Evolutionary conservation across 306 rosid genomes (phyloP).

Genomic region (Phaseolus lunatus): DNA sequence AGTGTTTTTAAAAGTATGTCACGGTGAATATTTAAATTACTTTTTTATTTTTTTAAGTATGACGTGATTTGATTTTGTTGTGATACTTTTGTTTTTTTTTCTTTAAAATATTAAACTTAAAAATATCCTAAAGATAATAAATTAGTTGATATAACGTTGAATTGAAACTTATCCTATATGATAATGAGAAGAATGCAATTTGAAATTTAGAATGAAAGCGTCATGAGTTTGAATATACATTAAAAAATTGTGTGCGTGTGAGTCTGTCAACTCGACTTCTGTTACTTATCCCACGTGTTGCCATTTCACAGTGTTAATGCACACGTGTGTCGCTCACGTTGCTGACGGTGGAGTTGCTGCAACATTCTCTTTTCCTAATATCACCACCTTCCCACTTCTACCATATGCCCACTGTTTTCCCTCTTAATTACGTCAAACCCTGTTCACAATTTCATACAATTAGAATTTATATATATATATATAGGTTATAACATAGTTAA

Average conservation of each 20-base stretch:
- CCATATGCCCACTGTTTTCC: not conserved
- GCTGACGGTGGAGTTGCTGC: not conserved
- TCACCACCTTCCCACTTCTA: not conserved
- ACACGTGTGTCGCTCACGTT: conserved; percentile 7
- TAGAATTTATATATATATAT: too few species aligned
- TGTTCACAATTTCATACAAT: not conserved
- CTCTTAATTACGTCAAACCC: not conserved
- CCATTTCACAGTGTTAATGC: not conserved
- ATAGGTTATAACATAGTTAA: too few species aligned
- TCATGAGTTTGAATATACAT: not conserved
- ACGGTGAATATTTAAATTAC: too few species aligned
- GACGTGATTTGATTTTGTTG: too few species aligned
- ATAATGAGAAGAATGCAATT: too few species aligned
- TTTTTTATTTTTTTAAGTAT: too few species aligned
- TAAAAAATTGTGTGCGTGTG: not conserved
- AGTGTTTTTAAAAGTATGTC: too few species aligned
- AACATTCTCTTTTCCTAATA: not conserved
- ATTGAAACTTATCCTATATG: not conserved
- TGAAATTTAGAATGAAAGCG: not conserved
- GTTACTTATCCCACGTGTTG: conserved; percentile 8
- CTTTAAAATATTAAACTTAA: too few species aligned
- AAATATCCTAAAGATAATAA: too few species aligned
- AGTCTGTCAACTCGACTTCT: too few species aligned
- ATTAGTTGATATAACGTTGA: not conserved
- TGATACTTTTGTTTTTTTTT: too few species aligned